Conservation (phyloP, 164 flowering plant species). For the grape (Vitis vinifera) region DNA sequence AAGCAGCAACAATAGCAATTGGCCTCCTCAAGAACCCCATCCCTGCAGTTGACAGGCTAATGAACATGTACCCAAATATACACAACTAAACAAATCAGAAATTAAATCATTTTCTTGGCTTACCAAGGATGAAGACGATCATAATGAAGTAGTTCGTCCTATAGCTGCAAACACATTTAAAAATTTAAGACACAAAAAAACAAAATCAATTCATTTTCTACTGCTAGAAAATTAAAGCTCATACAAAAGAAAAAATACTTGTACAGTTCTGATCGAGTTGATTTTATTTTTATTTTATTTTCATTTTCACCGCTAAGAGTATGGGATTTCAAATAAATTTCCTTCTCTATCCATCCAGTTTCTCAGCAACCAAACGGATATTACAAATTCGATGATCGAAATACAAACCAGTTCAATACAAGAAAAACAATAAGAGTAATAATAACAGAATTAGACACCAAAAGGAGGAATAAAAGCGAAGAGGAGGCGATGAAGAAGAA, state of each 20-base stretch:
- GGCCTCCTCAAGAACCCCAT: conserved; percentile 88
- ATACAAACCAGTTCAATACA: too few species aligned
- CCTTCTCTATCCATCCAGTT: not conserved
- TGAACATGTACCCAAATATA: not conserved
- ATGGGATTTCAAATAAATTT: not conserved
- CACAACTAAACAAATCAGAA: not conserved
- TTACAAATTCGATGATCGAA: not conserved
- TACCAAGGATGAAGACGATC: conserved; percentile 77
- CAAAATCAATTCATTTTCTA: not conserved
- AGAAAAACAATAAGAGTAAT: too few species aligned
- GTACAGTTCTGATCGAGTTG: too few species aligned
- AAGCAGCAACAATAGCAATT: conserved; percentile 79
- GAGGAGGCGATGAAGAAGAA: too few species aligned
- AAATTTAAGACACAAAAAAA: not conserved
- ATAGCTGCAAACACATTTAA: conserved; percentile 57
- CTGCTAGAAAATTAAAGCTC: not conserved
- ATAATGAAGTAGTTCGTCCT: conserved; percentile 85
- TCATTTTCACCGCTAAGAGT: not conserved
- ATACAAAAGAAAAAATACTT: too few species aligned
- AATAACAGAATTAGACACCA: too few species aligned
- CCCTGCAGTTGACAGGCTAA: conserved; percentile 33
- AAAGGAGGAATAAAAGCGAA: too few species aligned
- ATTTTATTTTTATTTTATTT: too few species aligned
- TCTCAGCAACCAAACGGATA: conserved; percentile 3
- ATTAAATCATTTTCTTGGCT: conserved; percentile 3